Conservation (phyloP, 495 filamentous ascomycete species). For the Xylaria cubensis region DNA sequence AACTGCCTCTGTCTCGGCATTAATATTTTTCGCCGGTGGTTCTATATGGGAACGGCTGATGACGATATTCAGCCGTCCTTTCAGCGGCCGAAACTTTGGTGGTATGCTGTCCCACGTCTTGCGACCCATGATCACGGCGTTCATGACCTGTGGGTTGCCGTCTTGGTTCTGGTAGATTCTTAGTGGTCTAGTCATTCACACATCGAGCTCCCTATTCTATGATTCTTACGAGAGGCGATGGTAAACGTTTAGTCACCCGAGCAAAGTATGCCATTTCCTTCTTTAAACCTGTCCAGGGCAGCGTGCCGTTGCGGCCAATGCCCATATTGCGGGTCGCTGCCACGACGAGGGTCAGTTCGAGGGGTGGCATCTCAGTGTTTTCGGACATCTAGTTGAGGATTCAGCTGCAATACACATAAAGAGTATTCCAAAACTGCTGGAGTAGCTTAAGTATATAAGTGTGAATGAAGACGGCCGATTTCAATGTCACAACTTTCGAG, state of each 20-base stretch:
- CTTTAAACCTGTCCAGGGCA: slow-evolving; percentile 89
- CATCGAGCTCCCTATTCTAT: neutral
- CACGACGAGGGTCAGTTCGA: slow-evolving; percentile 74
- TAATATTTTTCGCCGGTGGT: slow-evolving; percentile 8
- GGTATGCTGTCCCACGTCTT: slow-evolving; percentile 95
- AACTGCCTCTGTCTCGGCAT: slow-evolving; percentile 31
- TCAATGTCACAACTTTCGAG: neutral
- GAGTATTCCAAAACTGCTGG: neutral
- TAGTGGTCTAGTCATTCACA: neutral
- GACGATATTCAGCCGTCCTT: slow-evolving; percentile 78
- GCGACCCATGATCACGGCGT: slow-evolving; percentile 95
- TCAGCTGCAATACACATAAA: neutral
- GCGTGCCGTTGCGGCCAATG: slow-evolving; percentile 78
- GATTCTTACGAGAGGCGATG: slow-evolving; percentile 30
- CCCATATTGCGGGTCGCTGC: slow-evolving; percentile 80
- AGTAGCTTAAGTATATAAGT: neutral
- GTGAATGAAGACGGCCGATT: neutral
- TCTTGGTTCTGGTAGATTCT: slow-evolving; percentile 23
- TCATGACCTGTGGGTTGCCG: slow-evolving; percentile 46
- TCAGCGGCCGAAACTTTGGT: slow-evolving; percentile 74
- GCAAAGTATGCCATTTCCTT: slow-evolving; percentile 95
- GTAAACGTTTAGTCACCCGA: slow-evolving; percentile 77
- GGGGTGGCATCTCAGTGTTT: slow-evolving; percentile 44
- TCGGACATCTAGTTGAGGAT: neutral
- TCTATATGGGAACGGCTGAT: slow-evolving; percentile 59